phyloP scores from a whole-genome alignment of 2,329 filamentous ascomycete species.

The Dendrostoma leiphaemia region DNA sequence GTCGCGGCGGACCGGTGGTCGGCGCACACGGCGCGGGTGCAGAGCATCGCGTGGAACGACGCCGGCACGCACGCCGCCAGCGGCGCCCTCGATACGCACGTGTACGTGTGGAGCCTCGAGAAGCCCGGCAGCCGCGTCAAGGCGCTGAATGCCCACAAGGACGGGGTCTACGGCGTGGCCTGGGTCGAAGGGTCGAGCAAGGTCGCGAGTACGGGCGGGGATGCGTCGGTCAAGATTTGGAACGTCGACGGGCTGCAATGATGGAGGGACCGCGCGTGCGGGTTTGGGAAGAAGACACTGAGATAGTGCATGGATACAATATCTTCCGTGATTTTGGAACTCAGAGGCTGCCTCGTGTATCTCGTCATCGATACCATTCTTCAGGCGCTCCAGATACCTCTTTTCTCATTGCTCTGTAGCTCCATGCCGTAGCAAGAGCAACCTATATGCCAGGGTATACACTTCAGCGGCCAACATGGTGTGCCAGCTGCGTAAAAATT shows the following conservation, averaged over 20 bases:
- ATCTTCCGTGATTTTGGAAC: no score
- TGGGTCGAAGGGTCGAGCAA: constrained; percentile 67
- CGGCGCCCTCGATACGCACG: constrained; percentile 84
- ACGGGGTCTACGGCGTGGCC: constrained; percentile 83
- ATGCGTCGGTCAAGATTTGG: constrained; percentile 93
- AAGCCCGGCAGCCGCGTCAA: constrained; percentile 85
- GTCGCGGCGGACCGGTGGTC: constrained; percentile 75
- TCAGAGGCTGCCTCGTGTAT: no score
- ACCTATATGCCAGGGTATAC: not conserved
- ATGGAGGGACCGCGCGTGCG: not conserved
- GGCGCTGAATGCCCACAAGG: constrained; percentile 87
- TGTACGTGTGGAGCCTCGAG: constrained; percentile 85
- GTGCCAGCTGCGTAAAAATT: not conserved
- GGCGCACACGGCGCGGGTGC: constrained; percentile 58
- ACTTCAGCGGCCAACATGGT: not conserved
- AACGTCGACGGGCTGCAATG: constrained; percentile 56
- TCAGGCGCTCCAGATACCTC: no score
- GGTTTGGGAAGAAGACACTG: not conserved
- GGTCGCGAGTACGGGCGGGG: constrained; percentile 78
- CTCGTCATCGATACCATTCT: no score
- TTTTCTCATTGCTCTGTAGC: not conserved
- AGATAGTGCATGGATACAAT: not conserved
- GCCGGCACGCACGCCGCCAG: constrained; percentile 77
- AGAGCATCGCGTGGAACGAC: constrained; percentile 70
- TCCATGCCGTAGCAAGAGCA: not conserved